These are phyloP conservation scores for Goffeauzyma gilvescens DNA, from an alignment of 768 basidiomycete genomes.

Conservation along the genomic window DNA sequence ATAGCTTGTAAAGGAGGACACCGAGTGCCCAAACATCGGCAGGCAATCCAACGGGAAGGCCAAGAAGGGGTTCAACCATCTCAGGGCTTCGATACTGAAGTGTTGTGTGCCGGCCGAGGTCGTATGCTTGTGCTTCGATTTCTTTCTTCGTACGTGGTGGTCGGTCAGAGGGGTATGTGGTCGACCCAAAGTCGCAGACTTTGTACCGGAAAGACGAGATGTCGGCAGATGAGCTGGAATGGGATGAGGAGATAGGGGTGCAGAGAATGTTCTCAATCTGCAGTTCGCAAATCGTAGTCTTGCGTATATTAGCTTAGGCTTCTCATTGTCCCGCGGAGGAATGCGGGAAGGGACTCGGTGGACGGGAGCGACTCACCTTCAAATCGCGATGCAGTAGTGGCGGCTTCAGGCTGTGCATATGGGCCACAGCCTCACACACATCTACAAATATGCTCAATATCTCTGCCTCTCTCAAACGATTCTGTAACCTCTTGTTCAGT, in stretches of 20 bases:
- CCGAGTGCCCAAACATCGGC: constrained; percentile 91
- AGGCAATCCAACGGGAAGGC: constrained; percentile 28
- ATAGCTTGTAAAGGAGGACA: constrained; percentile 89
- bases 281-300: too few species aligned
- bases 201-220: constrained; percentile 63
- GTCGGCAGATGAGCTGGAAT: constrained; percentile 8
- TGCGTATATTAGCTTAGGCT: too few species aligned
- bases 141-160: constrained; percentile 65
- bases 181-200: constrained; percentile 93
- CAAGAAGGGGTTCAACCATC: constrained; percentile 57
- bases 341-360: too few species aligned
- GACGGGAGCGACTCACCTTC: constrained; percentile 37
- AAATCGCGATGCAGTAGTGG: constrained; percentile 88
- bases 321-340: too few species aligned
- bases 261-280: constrained; percentile 80
- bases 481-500: constrained; percentile 91
- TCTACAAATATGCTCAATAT: constrained; percentile 96
- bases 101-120: constrained; percentile 86
- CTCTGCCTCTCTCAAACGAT: constrained; percentile 84
- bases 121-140: constrained; percentile 67
- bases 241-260: constrained; percentile 11
- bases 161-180: constrained; percentile 49
- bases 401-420: constrained; percentile 83
- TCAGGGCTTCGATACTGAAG: constrained; percentile 97
- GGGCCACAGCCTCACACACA: constrained; percentile 87